phyloP scores from a whole-genome alignment of 805 yeast genomes.

The Ascoidea tarda region DNA sequence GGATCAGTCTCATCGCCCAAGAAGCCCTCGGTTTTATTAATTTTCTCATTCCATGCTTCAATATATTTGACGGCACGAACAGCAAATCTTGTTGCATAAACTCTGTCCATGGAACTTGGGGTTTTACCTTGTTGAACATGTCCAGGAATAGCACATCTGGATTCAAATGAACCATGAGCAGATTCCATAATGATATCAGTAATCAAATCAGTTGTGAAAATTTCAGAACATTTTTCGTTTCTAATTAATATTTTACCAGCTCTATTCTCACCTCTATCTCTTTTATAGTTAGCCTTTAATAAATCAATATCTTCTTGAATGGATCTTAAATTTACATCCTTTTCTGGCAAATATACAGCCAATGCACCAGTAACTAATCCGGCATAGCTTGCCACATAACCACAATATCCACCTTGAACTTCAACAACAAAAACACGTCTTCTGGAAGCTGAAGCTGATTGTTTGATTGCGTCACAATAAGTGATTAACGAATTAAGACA shows the following conservation, averaged over 20 bases:
- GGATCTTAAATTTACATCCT: slow-evolving; percentile 42
- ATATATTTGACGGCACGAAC: slow-evolving; percentile 81
- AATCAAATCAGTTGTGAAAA: slow-evolving; percentile 69
- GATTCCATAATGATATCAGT: slow-evolving; percentile 77
- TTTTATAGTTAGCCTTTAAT: slow-evolving; percentile 42
- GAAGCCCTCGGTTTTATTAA: slow-evolving; percentile 14
- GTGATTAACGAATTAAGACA: slow-evolving; percentile 57
- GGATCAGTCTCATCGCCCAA: slow-evolving; percentile 22
- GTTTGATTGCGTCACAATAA: slow-evolving; percentile 70
- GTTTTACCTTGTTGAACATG: slow-evolving; percentile 96
- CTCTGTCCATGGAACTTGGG: slow-evolving; percentile 91
- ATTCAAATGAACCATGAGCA: slow-evolving; percentile 65
- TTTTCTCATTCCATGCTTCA: slow-evolving; percentile 40
- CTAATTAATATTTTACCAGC: slow-evolving; percentile 59
- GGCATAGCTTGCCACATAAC: slow-evolving; percentile 58
- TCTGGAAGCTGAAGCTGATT: slow-evolving; percentile 67
- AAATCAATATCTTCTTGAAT: slow-evolving; percentile 52
- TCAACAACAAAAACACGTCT: slow-evolving; percentile 71
- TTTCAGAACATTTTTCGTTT: slow-evolving; percentile 46
- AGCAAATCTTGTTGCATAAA: slow-evolving; percentile 79
- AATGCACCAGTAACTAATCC: slow-evolving; percentile 61
- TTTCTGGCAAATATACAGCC: slow-evolving; percentile 68
- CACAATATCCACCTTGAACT: slow-evolving; percentile 78
- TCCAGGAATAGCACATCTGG: slow-evolving; percentile 93
- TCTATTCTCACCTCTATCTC: slow-evolving; percentile 48